A percentile compares a stretch with the other conserved stretches of the same genome.
Conservation (phyloP, 164 flowering plant species). For the Magnolia changhungtana region DNA sequence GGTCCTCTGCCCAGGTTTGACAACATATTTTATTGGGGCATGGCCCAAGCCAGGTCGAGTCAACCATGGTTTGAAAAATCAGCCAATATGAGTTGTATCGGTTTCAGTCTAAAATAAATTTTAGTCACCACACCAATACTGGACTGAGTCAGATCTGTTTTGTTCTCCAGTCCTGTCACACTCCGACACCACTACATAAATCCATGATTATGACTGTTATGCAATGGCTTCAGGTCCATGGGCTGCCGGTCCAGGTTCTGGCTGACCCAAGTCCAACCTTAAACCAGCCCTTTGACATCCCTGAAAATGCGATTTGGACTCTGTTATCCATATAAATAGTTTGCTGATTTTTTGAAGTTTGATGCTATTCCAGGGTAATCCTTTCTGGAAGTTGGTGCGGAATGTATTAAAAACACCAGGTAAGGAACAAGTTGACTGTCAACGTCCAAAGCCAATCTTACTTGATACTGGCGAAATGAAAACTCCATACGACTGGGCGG, state of each 20-base stretch:
- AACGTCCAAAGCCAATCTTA: conserved; percentile 87
- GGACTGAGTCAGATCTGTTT: neutral
- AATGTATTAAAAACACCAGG: conserved; percentile 65
- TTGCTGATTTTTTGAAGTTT: neutral
- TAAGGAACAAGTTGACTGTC: conserved; percentile 76
- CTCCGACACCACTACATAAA: neutral
- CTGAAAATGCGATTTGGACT: neutral
- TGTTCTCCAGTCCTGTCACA: neutral
- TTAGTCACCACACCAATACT: neutral
- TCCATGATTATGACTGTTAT: neutral
- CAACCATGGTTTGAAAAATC: neutral
- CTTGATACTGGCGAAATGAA: conserved; percentile 99
- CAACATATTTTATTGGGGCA: neutral
- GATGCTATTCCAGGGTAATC: conserved; percentile 66
- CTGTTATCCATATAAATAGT: neutral
- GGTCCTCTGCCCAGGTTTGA: neutral
- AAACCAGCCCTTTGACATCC: neutral
- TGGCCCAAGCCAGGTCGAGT: neutral
- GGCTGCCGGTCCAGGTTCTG: neutral
- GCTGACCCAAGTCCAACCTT: neutral
- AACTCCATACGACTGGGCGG: conserved; percentile 96
- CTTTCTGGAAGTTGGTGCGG: conserved; percentile 88
- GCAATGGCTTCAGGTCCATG: neutral
- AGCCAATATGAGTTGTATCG: neutral
- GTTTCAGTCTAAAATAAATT: neutral